Conservation (phyloP, 1,139 yeast species). For the Hanseniaspora uvarum region DNA sequence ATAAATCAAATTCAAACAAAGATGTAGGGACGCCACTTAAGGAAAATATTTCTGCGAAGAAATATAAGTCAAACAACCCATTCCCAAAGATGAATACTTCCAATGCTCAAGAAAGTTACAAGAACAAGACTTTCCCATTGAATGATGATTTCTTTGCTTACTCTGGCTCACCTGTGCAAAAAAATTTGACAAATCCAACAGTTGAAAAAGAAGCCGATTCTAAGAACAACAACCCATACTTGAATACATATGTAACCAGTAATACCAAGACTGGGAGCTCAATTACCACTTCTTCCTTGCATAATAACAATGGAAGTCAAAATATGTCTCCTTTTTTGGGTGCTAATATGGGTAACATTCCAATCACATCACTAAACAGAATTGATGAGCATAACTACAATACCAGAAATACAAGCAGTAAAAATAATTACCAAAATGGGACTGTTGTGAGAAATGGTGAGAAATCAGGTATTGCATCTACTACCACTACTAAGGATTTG, state of each 20-base stretch:
- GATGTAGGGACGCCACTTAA: background rate
- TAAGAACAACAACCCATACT: slow-evolving; percentile 1
- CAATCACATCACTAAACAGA: background rate
- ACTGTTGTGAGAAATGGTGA: background rate
- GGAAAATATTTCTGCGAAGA: slow-evolving; percentile 19
- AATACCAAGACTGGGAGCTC: slow-evolving; percentile 4
- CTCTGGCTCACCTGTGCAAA: background rate
- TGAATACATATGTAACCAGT: background rate
- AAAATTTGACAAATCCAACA: background rate
- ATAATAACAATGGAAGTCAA: slow-evolving; percentile 6
- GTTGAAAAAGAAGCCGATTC: background rate
- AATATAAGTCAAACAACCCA: slow-evolving; percentile 30
- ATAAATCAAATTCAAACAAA: background rate
- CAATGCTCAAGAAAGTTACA: background rate
- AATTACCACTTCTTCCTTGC: background rate
- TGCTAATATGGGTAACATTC: background rate
- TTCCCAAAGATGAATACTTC: slow-evolving; percentile 27
- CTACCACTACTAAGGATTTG: slow-evolving; percentile 7
- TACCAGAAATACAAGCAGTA: background rate
- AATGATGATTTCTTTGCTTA: slow-evolving; percentile 6
- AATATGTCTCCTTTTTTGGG: slow-evolving; percentile 5
- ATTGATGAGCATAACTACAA: background rate
- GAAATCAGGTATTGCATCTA: background rate
- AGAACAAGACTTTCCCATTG: background rate
- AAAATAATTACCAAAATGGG: background rate